Conservation (phyloP, 148 eudicot species). For the Camellia japonica region DNA sequence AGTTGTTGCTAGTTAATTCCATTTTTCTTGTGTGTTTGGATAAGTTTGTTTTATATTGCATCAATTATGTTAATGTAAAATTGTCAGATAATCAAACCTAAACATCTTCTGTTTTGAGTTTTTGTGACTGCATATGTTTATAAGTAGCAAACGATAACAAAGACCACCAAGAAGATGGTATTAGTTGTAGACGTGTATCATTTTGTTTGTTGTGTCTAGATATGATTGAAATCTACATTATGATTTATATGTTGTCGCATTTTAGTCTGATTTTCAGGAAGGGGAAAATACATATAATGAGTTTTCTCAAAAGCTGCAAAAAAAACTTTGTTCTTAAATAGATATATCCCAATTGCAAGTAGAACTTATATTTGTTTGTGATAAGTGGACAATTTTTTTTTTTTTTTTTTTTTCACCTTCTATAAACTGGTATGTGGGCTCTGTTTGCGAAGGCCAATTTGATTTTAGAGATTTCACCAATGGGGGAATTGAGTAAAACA, state of each 20-base stretch:
- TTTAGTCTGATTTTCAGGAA: neutral
- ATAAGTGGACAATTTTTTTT: neutral
- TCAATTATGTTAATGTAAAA: neutral
- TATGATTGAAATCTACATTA: too few species aligned
- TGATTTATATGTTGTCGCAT: neutral
- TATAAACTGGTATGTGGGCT: neutral
- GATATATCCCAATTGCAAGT: neutral
- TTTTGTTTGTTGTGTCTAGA: neutral
- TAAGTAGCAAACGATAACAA: neutral
- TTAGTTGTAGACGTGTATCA: neutral
- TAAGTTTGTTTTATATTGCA: neutral
- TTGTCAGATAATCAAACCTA: neutral
- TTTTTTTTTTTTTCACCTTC: neutral
- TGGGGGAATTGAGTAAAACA: neutral
- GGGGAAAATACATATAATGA: neutral
- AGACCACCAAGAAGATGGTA: neutral
- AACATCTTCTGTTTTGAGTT: neutral
- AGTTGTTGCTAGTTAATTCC: slow-evolving; percentile 23
- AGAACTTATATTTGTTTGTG: neutral
- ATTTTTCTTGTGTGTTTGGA: neutral
- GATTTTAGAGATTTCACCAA: neutral
- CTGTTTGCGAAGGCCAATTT: neutral
- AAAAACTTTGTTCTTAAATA: too few species aligned
- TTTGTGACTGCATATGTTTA: neutral
- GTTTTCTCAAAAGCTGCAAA: too few species aligned